These are phyloP conservation scores for Zoysia matrella DNA, from an alignment of 202 grass and related monocot genomes.

Conservation along the genomic window DNA sequence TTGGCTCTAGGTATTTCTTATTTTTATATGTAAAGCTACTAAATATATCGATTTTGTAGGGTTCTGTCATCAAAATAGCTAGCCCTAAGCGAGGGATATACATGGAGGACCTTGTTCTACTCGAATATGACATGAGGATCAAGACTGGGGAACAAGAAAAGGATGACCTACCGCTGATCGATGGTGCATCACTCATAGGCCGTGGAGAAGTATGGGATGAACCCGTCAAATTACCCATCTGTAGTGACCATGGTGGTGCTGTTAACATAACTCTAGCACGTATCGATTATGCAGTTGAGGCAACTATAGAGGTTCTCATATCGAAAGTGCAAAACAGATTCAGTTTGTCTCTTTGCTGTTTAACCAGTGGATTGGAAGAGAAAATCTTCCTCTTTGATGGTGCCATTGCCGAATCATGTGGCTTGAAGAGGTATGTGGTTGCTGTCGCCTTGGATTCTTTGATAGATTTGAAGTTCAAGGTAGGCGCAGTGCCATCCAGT, in stretches of 20 bases:
- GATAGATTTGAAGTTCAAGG: too few species aligned
- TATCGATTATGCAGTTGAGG: constrained; percentile 8
- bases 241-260: not conserved
- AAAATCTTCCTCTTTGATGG: constrained; percentile 12
- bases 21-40: too few species aligned
- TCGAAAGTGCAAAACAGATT: constrained; percentile 11
- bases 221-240: not conserved
- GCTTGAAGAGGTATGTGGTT: too few species aligned
- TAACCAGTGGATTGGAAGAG: constrained; percentile 9
- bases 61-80: too few species aligned
- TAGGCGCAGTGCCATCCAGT: too few species aligned
- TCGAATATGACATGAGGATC: too few species aligned
- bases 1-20: too few species aligned
- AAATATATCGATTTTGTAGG: too few species aligned
- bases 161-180: constrained; percentile 27
- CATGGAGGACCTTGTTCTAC: too few species aligned
- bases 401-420: too few species aligned
- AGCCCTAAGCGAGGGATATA: too few species aligned
- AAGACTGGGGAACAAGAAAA: not conserved
- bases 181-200: constrained; percentile 20
- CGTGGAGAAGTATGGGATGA: not conserved
- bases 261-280: not conserved
- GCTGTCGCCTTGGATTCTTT: too few species aligned
- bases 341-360: not conserved
- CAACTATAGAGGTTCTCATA: constrained; percentile 2